Evolutionary conservation across 352 stramenopile species (phyloP).

Genomic region (Phytophthora hibernalis): DNA sequence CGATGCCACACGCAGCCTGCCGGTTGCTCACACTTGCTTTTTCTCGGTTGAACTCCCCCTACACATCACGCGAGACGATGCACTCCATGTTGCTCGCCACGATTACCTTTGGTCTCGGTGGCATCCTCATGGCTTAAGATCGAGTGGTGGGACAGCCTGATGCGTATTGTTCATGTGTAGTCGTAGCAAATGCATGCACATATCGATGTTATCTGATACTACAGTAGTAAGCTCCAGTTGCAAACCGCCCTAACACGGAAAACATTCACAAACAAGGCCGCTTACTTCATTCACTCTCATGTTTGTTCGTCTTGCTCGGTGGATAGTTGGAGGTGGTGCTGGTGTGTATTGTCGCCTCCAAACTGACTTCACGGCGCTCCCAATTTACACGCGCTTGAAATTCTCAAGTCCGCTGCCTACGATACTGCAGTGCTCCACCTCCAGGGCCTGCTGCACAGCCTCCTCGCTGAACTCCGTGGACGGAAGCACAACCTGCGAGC

Average conservation of each 20-base stretch:
- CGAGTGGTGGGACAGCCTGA: background rate
- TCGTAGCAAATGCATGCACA: slow-evolving; percentile 1
- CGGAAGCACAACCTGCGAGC: slow-evolving; percentile 79
- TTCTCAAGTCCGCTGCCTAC: slow-evolving; percentile 75
- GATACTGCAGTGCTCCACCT: slow-evolving; percentile 82
- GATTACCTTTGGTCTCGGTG: slow-evolving; percentile 94
- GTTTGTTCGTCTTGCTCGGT: slow-evolving; percentile 35
- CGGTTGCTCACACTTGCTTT: slow-evolving; percentile 96
- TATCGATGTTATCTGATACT: background rate
- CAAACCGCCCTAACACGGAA: background rate
- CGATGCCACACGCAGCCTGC: slow-evolving; percentile 83
- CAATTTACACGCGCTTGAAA: slow-evolving; percentile 86
- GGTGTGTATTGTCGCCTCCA: slow-evolving; percentile 14
- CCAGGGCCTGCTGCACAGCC: slow-evolving; percentile 75
- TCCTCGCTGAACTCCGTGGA: slow-evolving; percentile 74
- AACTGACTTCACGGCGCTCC: slow-evolving; percentile 9
- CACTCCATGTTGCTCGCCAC: slow-evolving; percentile 92
- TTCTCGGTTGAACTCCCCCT: slow-evolving; percentile 96
- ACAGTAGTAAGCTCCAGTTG: slow-evolving; percentile 1
- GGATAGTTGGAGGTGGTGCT: slow-evolving; percentile 25
- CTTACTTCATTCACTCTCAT: slow-evolving; percentile 43
- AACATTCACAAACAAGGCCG: slow-evolving; percentile 17
- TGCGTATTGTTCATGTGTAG: background rate
- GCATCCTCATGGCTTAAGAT: slow-evolving; percentile 86
- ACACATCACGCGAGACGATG: slow-evolving; percentile 93